phyloP scores from a whole-genome alignment of 2,329 filamentous ascomycete species.

The Alternaria dauci region DNA sequence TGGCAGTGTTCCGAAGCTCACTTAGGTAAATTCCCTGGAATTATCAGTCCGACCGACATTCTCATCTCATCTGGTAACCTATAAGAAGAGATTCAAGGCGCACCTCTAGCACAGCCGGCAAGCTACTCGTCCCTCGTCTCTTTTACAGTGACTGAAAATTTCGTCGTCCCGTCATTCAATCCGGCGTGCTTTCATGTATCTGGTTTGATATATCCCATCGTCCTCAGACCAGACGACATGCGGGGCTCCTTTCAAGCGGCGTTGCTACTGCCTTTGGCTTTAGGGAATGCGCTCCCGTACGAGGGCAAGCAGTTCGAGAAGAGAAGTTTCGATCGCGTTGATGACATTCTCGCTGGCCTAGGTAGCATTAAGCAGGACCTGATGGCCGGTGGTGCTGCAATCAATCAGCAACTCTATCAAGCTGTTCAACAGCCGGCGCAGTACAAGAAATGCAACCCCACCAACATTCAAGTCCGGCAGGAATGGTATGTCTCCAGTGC shows the following conservation, averaged over 20 bases:
- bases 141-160: not conserved
- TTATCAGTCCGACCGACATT: not conserved
- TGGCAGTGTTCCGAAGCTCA: not conserved
- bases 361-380: slow-evolving; percentile 20
- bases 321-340: not conserved
- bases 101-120: not conserved
- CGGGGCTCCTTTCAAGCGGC: not conserved
- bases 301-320: not conserved
- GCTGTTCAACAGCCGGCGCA: slow-evolving; percentile 25
- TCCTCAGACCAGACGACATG: not conserved
- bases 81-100: not conserved
- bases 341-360: not conserved
- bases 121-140: not conserved
- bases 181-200: not conserved
- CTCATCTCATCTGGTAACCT: not conserved
- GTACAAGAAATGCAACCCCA: slow-evolving; percentile 45
- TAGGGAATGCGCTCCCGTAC: not conserved
- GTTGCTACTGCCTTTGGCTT: not conserved
- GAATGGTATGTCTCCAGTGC: slow-evolving; percentile 51
- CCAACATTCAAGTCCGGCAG: slow-evolving; percentile 50
- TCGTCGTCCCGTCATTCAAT: not conserved
- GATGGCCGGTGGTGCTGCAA: slow-evolving; percentile 28
- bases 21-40: not conserved
- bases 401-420: slow-evolving; percentile 36
- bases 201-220: not conserved